Base-by-base conservation (phyloP, 2,329 filamentous ascomycete genomes). In the Ascocoryne sarcoides region DNA sequence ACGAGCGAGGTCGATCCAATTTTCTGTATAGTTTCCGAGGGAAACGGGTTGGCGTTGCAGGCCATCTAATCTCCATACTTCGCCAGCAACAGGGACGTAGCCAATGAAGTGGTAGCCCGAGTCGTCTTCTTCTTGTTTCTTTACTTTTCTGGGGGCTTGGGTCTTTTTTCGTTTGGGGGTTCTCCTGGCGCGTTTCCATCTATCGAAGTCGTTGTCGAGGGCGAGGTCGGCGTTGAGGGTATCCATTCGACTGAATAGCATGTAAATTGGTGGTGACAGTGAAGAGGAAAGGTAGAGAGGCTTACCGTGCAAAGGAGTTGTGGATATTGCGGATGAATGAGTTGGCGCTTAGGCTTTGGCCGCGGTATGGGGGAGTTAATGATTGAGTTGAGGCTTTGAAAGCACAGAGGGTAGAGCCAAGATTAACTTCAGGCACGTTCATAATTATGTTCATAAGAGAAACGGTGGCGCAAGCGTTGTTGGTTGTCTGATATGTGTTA, bases 371-470 rank as follows among this genome's bases (percentile, higher is more conserved):
- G 2, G 89, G 82, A 12, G 75, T 73, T 46, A 95, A 73, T 10
- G 69, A 57, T 48, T 66, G 67, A 0, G 89, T 94, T 28, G 78
- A 76, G 0, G 78, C 65, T 53, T 85, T 90, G 65, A 96, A 94
- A 10, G 69, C 64, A 19, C 68, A 62, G 1, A 96, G 70, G 44
- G 80, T 69, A n/a, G 75, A 64, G 3, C 88, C 87, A 4, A 95
- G 70, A 9, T 77, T 64, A 3, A 87, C 62, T 0, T 67, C 68
- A 0, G 75, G 66, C 17, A 79, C 71, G 57, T 96, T 96, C 75
- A 95, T 93, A 56, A 95, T 67, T 45, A 95, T 94, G 55, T 96
- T 96, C 52, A 95, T 73, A 50, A 96, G 69, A 3, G 92, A 88
- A 33, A 95, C 77, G n/a, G 86, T 92, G 15, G 87, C 92, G 62